These are phyloP conservation scores for Cryptosporidium felis DNA, from an alignment of 169 alveolate genomes.

Conservation along the genomic window DNA sequence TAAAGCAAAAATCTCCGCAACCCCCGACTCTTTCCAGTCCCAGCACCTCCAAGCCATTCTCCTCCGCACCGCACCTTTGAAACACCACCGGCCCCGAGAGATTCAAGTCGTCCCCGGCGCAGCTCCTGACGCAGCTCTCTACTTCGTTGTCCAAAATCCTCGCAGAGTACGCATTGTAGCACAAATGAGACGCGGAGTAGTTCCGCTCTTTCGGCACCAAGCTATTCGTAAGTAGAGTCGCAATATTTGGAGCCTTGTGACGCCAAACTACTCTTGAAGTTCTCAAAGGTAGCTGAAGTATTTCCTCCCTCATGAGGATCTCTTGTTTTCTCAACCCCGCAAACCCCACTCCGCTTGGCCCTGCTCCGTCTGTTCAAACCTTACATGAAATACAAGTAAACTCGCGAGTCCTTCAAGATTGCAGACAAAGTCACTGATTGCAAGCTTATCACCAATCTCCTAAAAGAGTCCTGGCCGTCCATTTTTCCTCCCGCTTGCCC, in stretches of 20 bases:
- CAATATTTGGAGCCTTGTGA: constrained; percentile 44
- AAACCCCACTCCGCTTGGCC: neutral
- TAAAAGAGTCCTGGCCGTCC: constrained; percentile 7
- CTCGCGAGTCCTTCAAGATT: constrained; percentile 5
- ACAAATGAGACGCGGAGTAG: constrained; percentile 44
- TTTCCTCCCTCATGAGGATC: neutral
- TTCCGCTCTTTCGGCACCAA: constrained; percentile 22
- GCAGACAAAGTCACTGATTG: constrained; percentile 1
- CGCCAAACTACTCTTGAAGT: constrained; percentile 70
- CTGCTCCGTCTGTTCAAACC: neutral
- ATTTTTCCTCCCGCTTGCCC: neutral
- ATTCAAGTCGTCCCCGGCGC: constrained; percentile 32
- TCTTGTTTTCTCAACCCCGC: no score
- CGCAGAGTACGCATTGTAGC: constrained; percentile 44
- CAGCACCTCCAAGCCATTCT: constrained; percentile 28
- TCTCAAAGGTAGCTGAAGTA: neutral
- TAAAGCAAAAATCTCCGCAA: neutral
- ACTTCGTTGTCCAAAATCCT: constrained; percentile 42
- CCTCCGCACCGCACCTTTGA: constrained; percentile 23
- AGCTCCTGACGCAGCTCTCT: constrained; percentile 40
- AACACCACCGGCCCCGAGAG: constrained; percentile 16
- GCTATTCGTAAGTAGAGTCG: constrained; percentile 40
- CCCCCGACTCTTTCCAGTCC: neutral
- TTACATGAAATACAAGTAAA: constrained; percentile 31
- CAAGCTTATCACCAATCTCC: constrained; percentile 16